A percentile compares a stretch with the other conserved stretches of the same genome.
Evolutionary conservation across 2,329 filamentous ascomycete species (phyloP).

Genomic region (Fusarium sacchari): DNA sequence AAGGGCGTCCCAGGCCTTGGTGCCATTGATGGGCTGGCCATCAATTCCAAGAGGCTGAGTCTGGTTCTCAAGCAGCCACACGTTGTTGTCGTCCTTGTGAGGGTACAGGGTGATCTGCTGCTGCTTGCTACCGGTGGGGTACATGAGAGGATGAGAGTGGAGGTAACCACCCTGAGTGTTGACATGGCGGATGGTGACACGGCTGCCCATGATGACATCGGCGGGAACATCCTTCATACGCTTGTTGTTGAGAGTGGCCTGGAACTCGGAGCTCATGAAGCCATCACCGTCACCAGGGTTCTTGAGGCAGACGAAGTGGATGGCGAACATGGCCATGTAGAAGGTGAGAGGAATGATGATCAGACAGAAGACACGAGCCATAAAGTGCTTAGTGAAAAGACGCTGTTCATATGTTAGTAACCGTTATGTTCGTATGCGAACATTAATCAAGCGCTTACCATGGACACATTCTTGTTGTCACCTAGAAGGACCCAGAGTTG

Average conservation of each 20-base stretch:
- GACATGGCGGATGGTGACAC: constrained; percentile 87
- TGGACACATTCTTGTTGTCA: constrained; percentile 85
- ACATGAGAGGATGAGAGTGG: constrained; percentile 97
- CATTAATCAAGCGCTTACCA: constrained; percentile 58
- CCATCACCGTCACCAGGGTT: constrained; percentile 98
- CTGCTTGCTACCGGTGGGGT: constrained; percentile 96
- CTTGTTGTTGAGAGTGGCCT: constrained; percentile 96
- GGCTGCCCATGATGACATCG: constrained; percentile 89
- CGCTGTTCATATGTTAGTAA: constrained; percentile 58
- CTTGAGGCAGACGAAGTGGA: constrained; percentile 91
- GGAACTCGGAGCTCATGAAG: constrained; percentile 99
- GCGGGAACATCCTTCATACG: constrained; percentile 94
- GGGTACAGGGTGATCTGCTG: constrained; percentile 98
- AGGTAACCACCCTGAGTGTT: constrained; percentile 98
- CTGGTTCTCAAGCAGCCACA: constrained; percentile 94
- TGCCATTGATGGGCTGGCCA: constrained; percentile 81
- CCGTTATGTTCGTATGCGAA: too few relatives aligned
- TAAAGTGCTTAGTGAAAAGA: constrained; percentile 92
- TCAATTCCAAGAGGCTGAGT: constrained; percentile 85
- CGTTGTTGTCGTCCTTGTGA: constrained; percentile 98
- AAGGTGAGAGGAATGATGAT: constrained; percentile 89
- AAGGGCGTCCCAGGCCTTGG: constrained; percentile 82
- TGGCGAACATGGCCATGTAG: constrained; percentile 96
- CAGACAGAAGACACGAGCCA: constrained; percentile 89
- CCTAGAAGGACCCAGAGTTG: constrained; percentile 97